Evolutionary conservation across 176 grass and related monocot genomes (phyloP).

Genomic region (Triticum dicoccoides): DNA sequence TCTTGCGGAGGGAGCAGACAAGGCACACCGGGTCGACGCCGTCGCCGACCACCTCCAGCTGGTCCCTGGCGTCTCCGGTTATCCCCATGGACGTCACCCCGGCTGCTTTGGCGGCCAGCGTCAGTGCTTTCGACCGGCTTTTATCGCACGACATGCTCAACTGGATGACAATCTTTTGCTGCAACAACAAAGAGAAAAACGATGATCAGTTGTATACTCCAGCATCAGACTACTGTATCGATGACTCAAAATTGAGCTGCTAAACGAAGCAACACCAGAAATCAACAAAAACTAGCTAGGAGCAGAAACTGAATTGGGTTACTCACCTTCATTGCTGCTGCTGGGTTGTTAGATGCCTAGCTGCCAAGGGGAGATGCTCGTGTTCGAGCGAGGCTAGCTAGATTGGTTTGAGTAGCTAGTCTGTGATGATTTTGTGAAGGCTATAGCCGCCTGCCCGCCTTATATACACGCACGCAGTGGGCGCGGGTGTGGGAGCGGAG

Average conservation of each 20-base stretch:
- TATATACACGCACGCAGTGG: constrained; percentile 5
- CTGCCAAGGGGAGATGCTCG: neutral
- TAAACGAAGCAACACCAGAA: neutral
- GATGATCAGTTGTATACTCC: neutral
- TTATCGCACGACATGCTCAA: constrained; percentile 45
- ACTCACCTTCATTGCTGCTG: constrained; percentile 27
- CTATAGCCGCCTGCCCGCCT: neutral
- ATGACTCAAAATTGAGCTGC: neutral
- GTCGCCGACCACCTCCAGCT: constrained; percentile 54
- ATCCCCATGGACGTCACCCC: constrained; percentile 45
- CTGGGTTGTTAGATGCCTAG: too few species aligned
- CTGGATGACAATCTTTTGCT: constrained; percentile 66
- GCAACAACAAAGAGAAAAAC: neutral
- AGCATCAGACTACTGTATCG: neutral
- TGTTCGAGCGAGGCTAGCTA: too few species aligned
- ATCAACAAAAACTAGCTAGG: too few species aligned
- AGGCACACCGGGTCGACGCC: constrained; percentile 51
- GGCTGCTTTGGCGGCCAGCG: constrained; percentile 19
- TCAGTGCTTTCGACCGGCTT: constrained; percentile 36
- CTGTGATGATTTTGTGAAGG: neutral
- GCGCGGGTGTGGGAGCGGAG: neutral
- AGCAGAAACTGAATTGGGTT: neutral
- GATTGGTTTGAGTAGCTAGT: neutral
- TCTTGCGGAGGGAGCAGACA: constrained; percentile 46
- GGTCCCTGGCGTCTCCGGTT: constrained; percentile 46